phyloP scores from a whole-genome alignment of 1,139 yeast genomes.

The Taphrina communis region DNA sequence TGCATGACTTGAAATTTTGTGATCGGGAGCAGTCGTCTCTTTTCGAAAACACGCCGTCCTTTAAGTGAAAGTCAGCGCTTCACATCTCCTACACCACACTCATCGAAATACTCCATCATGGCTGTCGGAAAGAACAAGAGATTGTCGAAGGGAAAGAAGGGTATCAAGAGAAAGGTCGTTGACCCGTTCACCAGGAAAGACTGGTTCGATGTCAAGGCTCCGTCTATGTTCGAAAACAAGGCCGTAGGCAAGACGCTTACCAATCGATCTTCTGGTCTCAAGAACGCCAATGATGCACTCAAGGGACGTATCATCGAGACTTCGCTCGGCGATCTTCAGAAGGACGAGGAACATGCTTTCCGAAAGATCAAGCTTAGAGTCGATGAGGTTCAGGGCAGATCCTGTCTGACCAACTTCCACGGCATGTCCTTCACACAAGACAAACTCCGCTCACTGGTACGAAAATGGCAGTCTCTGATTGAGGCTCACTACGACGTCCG shows the following conservation, averaged over 20 bases:
- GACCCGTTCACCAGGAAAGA: constrained; percentile 96
- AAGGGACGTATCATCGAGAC: constrained; percentile 91
- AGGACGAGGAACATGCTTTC: constrained; percentile 90
- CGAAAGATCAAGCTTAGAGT: constrained; percentile 88
- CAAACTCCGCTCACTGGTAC: constrained; percentile 85
- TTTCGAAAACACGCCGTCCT: constrained; percentile 24
- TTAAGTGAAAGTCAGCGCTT: constrained; percentile 15
- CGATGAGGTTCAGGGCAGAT: constrained; percentile 92
- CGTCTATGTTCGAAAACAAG: constrained; percentile 91
- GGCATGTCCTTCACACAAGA: constrained; percentile 91
- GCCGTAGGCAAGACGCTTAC: constrained; percentile 93
- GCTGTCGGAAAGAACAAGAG: constrained; percentile 98
- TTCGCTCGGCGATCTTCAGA: constrained; percentile 86
- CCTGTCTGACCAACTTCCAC: constrained; percentile 93
- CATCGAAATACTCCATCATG: constrained; percentile 52
- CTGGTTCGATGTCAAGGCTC: constrained; percentile 92
- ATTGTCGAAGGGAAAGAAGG: constrained; percentile 95
- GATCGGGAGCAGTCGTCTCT: constrained; percentile 24
- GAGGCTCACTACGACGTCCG: constrained; percentile 91
- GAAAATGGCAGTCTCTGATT: constrained; percentile 92
- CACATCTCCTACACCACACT: constrained; percentile 23
- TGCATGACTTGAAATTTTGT: constrained; percentile 15
- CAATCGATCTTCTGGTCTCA: constrained; percentile 91
- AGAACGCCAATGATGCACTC: constrained; percentile 89
- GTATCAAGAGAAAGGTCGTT: constrained; percentile 92